Conservation (phyloP, 345 rosid genomes). For the Melastoma malabathricum region DNA sequence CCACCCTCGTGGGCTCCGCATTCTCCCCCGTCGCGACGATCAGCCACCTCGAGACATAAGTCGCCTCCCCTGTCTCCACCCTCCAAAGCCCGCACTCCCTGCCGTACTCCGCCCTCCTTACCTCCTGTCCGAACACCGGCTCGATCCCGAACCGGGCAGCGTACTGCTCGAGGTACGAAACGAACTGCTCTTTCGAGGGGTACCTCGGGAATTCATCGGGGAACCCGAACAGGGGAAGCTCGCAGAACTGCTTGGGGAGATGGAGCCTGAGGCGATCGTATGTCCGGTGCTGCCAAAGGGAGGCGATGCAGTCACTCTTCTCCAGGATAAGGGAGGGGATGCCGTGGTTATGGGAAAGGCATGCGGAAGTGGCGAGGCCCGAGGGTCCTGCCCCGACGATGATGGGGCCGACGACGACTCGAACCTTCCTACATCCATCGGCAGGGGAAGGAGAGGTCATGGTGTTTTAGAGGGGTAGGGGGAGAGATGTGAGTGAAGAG, state of each 20-base stretch:
- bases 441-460: too few relatives aligned
- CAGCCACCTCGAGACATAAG: slow-evolving; percentile 43
- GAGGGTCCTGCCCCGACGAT: slow-evolving; percentile 93
- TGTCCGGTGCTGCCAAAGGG: slow-evolving; percentile 66
- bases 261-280: slow-evolving; percentile 88
- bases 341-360: slow-evolving; percentile 34
- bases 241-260: slow-evolving; percentile 74
- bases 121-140: slow-evolving; percentile 54
- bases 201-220: slow-evolving; percentile 61
- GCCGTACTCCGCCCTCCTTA: slow-evolving; percentile 43
- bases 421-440: background rate
- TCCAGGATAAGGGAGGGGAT: slow-evolving; percentile 71
- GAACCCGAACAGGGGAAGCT: slow-evolving; percentile 59
- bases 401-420: slow-evolving; percentile 41
- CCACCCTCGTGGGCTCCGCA: slow-evolving; percentile 43
- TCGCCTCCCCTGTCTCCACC: slow-evolving; percentile 40
- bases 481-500: too few relatives aligned
- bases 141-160: slow-evolving; percentile 49
- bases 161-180: slow-evolving; percentile 64
- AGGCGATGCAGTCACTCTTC: slow-evolving; percentile 59
- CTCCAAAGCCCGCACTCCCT: slow-evolving; percentile 37
- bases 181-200: slow-evolving; percentile 58
- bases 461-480: too few relatives aligned
- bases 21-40: slow-evolving; percentile 72
- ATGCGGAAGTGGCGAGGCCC: slow-evolving; percentile 69